Evolutionary conservation across 2,329 filamentous ascomycete genomes (phyloP), one percentile per base, ranked within the genome.

Genomic region (Exophiala dermatitidis): DNA sequence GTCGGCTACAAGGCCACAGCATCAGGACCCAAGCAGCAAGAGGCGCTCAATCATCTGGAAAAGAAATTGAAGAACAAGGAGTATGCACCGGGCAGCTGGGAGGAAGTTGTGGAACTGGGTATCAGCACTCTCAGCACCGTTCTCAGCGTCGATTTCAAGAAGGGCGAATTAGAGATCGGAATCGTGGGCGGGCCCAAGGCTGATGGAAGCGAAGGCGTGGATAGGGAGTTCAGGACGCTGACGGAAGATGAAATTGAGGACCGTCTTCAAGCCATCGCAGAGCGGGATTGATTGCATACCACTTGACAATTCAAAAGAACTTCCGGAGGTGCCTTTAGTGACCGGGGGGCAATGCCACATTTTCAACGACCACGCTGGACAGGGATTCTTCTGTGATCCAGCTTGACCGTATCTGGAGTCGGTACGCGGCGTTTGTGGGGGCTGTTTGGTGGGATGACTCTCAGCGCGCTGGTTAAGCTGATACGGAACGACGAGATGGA

Each of bases 61-160:
- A 97, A 97, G 85, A 97, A 97, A 81, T 83, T 98, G 72, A 95
- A 96, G 78, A 96, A 95, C 84, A 96, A 96, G 83, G 90, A 97
- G 67, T 79, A 81, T 65, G 93, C 91, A 34, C 86, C 93, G 53
- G 93, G 93, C 57, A 84, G 77, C 68, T 98, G 93, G 93, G 88
- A 95, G 72, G 93, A 98, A 57, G 93, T 98, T 46, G 91, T 98
- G 46, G 93, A 98, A 78, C 79, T 97, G 65, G 93, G 88, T 54
- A 98, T 98, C 71, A 88, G 89, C 42, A 91, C 93, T 4, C 76
- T 98, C 71, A 95, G 90, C 81, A 95, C 88, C 34, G 90, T 98
- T 56, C 80, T 98, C 61, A 96, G 91, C 73, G 95, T 97, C 72
- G 93, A 98, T 72, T 98, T 98, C 79, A 98, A 98, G 82, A 97